Base-by-base conservation (phyloP, 2,329 filamentous ascomycete species). In the Xylariomycetidae sp. region DNA sequence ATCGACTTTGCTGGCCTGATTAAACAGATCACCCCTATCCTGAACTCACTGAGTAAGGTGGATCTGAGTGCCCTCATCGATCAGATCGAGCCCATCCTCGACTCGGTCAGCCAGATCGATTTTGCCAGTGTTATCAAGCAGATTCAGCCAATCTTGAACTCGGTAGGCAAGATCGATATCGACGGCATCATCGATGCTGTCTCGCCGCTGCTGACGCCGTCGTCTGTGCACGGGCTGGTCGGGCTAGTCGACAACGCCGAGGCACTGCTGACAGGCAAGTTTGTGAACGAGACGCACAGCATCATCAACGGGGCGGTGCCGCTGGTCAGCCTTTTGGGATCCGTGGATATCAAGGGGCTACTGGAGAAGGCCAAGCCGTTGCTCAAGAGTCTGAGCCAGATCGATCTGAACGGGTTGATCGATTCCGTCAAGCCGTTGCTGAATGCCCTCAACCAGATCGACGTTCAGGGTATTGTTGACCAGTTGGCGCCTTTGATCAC, bases 271-370 rank as follows among this genome's bases (percentile, higher is more conserved):
- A 63, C 53, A 1, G 34, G 37, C 28, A 52, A 54, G 10, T 64
- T 65, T 29, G 62, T 65, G 44, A 62, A 64, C 31, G 52, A 63
- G 28, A 66, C 60, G 0, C 57, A 63, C 7, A 59, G 53, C 0
- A 54, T 64, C 14, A 54, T 63, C 13, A 49, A 48, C 6, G 61
- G 55, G 2, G 61, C 60, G 1, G 57, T 56, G 8, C 61, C 61
- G 0, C 47, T 67, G 7, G 43, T 66, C 18, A 46, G 44, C 3
- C 50, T 54, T 0, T 48, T 67, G 2, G 48, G 50, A 25, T 48
- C 47, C 12, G 47, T 65, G n/a, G 60, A 67, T 24, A 41, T 67
- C 3, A 48, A 50, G 16, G 56, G 57, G 9, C 49, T 66, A 6
- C 32, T 65, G 10, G 46, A 58, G 12, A 46, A 57, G 18, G 43